Evolutionary conservation across 2,329 filamentous ascomycete species (phyloP), one percentile per base, ranked within the genome.

Genomic region (Plenodomus biglobosus): DNA sequence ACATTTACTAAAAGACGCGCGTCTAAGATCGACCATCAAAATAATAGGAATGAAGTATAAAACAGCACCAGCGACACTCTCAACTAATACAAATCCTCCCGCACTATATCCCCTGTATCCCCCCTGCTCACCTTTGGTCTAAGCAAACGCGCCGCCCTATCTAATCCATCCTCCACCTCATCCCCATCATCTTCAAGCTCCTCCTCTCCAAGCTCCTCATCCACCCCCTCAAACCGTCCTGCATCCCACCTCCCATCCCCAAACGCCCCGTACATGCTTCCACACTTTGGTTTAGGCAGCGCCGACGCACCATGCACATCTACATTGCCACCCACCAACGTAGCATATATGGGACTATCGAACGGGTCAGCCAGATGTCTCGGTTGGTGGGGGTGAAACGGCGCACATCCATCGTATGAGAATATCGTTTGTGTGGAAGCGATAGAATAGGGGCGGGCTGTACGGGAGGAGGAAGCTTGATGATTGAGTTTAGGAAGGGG

Each of bases 251-350:
- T 21, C 1, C 4, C 16, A 19, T 50, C 35, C 6, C 45, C 39
- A 21, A 48, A 58, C 1, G 50, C 38, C 15, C 24, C 37, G 20
- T 58, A 58, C 37, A 58, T 52, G 1, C 47, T 54, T 19, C 21
- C 22, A 2, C 35, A 38, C n/a, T 35, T 30, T 8, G 55, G 55
- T 17, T 10, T 15, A 10, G 55, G 55, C 20, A 53, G 35, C 4
- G 27, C n/a, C 11, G 15, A 18, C 34, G 34, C 39, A 34, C 38
- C 38, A 27, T 46, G 32, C 16, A 42, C 19, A 8, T 20, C 39
- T 27, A 43, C 38, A 2, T 39, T 13, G 4, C 30, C 8, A 34
- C 36, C 30, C 17, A 44, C 24, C 6, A 30, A 35, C n/a, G 38
- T 35, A 18, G 6, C 4, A 16, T 18, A 37, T 3, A 18, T 18